Evolutionary conservation across 768 basidiomycete genomes (phyloP).

Genomic region (Pleurotus giganteus): DNA sequence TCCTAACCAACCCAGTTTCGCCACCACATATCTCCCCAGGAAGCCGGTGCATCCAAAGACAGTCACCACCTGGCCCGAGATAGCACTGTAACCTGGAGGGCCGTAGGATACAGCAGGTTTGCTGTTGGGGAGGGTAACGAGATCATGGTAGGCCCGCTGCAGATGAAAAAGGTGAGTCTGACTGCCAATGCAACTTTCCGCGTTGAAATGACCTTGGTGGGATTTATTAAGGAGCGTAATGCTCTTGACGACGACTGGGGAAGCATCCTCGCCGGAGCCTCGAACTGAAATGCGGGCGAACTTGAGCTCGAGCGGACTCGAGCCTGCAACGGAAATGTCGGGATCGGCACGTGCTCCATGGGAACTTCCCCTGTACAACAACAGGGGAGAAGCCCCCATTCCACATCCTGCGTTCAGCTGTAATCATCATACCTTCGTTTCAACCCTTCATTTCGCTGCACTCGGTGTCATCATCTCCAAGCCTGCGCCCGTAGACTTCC

Average conservation of each 20-base stretch:
- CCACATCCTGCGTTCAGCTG: too few relatives aligned
- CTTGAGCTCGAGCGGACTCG: not conserved
- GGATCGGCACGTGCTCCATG: slow-evolving; percentile 2
- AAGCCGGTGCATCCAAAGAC: slow-evolving; percentile 98
- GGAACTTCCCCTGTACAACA: too few relatives aligned
- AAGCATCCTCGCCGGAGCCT: not conserved
- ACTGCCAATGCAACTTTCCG: not conserved
- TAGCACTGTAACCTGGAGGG: slow-evolving; percentile 80
- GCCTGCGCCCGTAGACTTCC: too few relatives aligned
- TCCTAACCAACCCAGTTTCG: slow-evolving; percentile 71
- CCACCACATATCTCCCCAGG: slow-evolving; percentile 89
- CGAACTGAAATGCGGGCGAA: not conserved
- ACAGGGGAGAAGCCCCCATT: too few relatives aligned
- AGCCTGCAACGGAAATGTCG: slow-evolving; percentile 6
- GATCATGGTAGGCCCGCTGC: slow-evolving; percentile 78
- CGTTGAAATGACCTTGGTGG: not conserved
- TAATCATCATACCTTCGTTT: too few relatives aligned
- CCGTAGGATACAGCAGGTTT: slow-evolving; percentile 77
- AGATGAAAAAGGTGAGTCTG: slow-evolving; percentile 1
- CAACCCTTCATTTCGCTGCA: too few relatives aligned
- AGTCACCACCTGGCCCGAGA: slow-evolving; percentile 89
- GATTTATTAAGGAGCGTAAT: not conserved
- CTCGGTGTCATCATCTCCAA: too few relatives aligned
- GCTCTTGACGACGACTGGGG: slow-evolving; percentile 4
- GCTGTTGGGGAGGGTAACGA: slow-evolving; percentile 53